Conservation (phyloP, 345 rosid species). For the Arabidopsis thaliana region DNA sequence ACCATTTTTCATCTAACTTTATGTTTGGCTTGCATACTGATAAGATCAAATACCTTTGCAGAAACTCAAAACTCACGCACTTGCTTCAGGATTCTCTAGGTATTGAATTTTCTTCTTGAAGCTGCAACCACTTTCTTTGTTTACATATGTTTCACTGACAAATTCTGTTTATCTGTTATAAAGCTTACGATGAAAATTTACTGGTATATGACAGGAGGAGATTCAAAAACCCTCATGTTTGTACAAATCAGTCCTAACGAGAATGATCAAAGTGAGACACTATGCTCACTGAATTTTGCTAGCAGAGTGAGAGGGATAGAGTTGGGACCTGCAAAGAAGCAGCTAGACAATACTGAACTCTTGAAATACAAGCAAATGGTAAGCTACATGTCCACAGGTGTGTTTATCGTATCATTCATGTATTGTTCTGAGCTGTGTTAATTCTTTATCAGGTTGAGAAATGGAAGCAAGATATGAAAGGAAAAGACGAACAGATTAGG, state of each 20-base stretch:
- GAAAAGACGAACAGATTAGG: slow-evolving; percentile 81
- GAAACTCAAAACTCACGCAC: slow-evolving; percentile 98
- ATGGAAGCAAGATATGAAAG: slow-evolving; percentile 81
- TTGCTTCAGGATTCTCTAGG: slow-evolving; percentile 98
- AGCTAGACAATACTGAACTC: slow-evolving; percentile 75
- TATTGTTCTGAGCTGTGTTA: neutral
- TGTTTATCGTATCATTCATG: slow-evolving; percentile 16
- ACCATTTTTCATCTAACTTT: slow-evolving; percentile 10
- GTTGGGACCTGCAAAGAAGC: slow-evolving; percentile 90
- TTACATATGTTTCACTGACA: neutral
- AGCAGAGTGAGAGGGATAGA: slow-evolving; percentile 96
- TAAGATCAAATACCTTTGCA: slow-evolving; percentile 40
- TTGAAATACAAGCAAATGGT: slow-evolving; percentile 90
- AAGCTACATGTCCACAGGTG: slow-evolving; percentile 30
- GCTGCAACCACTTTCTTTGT: slow-evolving; percentile 2
- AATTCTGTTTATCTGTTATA: slow-evolving; percentile 2
- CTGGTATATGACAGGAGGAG: slow-evolving; percentile 72
- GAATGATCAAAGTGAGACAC: slow-evolving; percentile 77
- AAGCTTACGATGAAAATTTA: slow-evolving; percentile 18
- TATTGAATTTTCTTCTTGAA: slow-evolving; percentile 31
- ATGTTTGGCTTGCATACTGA: slow-evolving; percentile 20
- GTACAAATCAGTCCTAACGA: slow-evolving; percentile 95
- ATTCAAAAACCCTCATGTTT: slow-evolving; percentile 95
- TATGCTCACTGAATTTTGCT: slow-evolving; percentile 95
- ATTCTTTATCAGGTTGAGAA: slow-evolving; percentile 64